A percentile compares a stretch with the other conserved stretches of the same genome.
Evolutionary conservation across 306 rosid genomes (phyloP).

Genomic region (Quercus alba): DNA sequence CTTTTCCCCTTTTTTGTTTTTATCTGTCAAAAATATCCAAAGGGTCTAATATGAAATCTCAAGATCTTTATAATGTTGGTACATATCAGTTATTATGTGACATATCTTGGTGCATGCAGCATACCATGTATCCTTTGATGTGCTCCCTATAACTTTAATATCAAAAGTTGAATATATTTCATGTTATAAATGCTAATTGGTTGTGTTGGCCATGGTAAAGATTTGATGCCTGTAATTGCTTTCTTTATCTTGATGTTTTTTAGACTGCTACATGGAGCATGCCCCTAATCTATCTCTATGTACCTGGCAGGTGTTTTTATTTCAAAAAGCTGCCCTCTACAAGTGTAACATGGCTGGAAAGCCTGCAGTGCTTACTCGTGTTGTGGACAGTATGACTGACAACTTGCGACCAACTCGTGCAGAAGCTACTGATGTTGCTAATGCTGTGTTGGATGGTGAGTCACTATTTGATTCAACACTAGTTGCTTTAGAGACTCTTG

Average conservation of each 20-base stretch:
- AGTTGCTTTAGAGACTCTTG: constrained; percentile 9
- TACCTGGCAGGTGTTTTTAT: constrained; percentile 76
- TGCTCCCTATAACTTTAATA: neutral
- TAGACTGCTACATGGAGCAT: neutral
- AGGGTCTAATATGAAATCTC: neutral
- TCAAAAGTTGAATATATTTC: constrained; percentile 4
- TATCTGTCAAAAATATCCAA: neutral
- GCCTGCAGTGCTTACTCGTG: constrained; percentile 99
- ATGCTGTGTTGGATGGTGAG: constrained; percentile 98
- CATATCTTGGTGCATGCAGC: neutral
- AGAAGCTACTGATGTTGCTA: constrained; percentile 99
- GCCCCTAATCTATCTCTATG: constrained; percentile 15
- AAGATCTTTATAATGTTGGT: neutral
- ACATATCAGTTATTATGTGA: neutral
- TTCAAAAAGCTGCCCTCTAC: constrained; percentile 94
- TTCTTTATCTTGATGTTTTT: neutral
- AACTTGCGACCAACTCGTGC: constrained; percentile 99
- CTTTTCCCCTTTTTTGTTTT: too few relatives aligned
- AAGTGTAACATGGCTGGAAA: constrained; percentile 99
- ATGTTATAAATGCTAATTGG: constrained; percentile 5
- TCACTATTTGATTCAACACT: constrained; percentile 8
- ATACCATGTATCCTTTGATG: neutral
- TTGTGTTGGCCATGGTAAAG: neutral
- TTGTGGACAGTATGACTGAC: constrained; percentile 98
- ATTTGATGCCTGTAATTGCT: constrained; percentile 1